These are phyloP conservation scores for Trifolium pratense DNA, from an alignment of 306 rosid species.

Conservation along the genomic window DNA sequence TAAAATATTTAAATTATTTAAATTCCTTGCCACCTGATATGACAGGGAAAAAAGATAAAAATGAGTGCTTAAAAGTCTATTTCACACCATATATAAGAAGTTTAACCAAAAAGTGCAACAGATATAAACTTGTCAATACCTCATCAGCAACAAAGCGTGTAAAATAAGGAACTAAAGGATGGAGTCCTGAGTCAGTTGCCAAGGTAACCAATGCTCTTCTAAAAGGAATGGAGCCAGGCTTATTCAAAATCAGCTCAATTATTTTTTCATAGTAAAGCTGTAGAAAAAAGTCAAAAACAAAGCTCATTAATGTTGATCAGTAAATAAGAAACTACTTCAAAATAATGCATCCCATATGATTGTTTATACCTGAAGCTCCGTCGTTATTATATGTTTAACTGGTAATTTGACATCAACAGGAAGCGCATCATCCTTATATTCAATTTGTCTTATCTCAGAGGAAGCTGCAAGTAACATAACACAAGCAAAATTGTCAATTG, in stretches of 20 bases:
- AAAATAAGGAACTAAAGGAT: slow-evolving; percentile 86
- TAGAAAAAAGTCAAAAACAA: slow-evolving; percentile 43
- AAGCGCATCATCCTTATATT: slow-evolving; percentile 77
- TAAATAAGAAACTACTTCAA: slow-evolving; percentile 23
- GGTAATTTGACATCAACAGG: slow-evolving; percentile 74
- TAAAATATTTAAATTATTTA: slow-evolving; percentile 55
- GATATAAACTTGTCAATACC: slow-evolving; percentile 53
- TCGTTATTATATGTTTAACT: slow-evolving; percentile 71
- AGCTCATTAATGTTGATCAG: slow-evolving; percentile 22
- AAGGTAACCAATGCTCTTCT: slow-evolving; percentile 77
- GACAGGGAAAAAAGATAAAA: slow-evolving; percentile 35
- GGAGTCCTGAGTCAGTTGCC: slow-evolving; percentile 85
- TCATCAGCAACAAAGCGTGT: slow-evolving; percentile 78
- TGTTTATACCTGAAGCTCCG: slow-evolving; percentile 76
- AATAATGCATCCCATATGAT: slow-evolving; percentile 28
- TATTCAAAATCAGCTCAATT: slow-evolving; percentile 62
- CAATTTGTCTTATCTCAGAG: slow-evolving; percentile 65
- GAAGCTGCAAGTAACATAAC: slow-evolving; percentile 54
- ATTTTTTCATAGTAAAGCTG: slow-evolving; percentile 88
- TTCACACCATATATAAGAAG: slow-evolving; percentile 6
- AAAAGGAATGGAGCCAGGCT: slow-evolving; percentile 64
- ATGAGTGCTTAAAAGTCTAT: slow-evolving; percentile 34
- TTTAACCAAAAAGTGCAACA: slow-evolving; percentile 11
- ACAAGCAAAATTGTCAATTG: slow-evolving; percentile 32
- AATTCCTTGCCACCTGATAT: slow-evolving; percentile 68